Evolutionary conservation across 371 early-diverging fungal genomes (phyloP).

Genomic region (Rhizopus stolonifer): DNA sequence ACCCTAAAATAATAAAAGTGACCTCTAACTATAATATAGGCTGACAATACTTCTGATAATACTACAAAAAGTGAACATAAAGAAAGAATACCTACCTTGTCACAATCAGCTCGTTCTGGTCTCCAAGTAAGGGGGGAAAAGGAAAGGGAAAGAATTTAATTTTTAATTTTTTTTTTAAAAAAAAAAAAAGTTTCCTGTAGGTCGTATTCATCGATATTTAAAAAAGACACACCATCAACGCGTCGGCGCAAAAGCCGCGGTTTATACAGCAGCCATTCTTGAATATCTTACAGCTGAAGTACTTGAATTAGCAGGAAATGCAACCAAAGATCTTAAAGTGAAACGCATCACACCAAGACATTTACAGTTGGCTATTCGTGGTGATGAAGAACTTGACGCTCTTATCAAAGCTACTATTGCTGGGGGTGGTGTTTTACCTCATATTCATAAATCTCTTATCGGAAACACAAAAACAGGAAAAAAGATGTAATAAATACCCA

Average conservation of each 20-base stretch:
- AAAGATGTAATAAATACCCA: slow-evolving; percentile 39
- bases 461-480: slow-evolving; percentile 60
- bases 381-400: slow-evolving; percentile 88
- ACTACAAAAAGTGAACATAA: slow-evolving; percentile 33
- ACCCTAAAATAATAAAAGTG: background rate
- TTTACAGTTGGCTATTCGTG: slow-evolving; percentile 88
- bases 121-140: slow-evolving; percentile 51
- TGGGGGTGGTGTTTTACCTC: slow-evolving; percentile 79
- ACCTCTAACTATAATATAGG: no score
- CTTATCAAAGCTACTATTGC: slow-evolving; percentile 28
- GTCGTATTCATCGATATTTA: slow-evolving; percentile 89
- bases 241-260: slow-evolving; percentile 88
- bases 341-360: slow-evolving; percentile 91
- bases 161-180: no score
- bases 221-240: slow-evolving; percentile 80
- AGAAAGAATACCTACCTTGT: slow-evolving; percentile 55
- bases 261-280: slow-evolving; percentile 87
- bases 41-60: slow-evolving; percentile 41
- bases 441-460: slow-evolving; percentile 74
- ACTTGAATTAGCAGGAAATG: slow-evolving; percentile 90
- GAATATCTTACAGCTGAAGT: slow-evolving; percentile 93
- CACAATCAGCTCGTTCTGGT: slow-evolving; percentile 67
- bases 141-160: background rate
- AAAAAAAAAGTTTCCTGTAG: slow-evolving; percentile 69
- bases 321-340: slow-evolving; percentile 86